Base-by-base conservation (phyloP, 1,139 yeast species). In the Magnusiomyces tetraspermus region DNA sequence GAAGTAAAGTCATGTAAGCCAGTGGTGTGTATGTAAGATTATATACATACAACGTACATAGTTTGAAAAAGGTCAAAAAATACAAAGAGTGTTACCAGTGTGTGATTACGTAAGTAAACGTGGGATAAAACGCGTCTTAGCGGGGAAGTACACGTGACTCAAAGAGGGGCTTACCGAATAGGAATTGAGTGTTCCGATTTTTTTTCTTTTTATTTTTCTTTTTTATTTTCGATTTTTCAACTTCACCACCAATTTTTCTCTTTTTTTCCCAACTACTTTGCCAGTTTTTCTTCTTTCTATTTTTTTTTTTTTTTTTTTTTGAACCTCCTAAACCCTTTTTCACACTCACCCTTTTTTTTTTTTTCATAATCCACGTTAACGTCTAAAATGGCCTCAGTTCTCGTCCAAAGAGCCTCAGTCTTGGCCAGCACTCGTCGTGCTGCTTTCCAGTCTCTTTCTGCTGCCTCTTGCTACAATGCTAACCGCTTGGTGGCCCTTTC, bases 311-410 rank as follows among this genome's bases (percentile, higher is more conserved):
- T 33, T 33, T 33, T 33, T 33, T 33, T 33, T 33, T 33, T 28
- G 11, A 28, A 28, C 31, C 48, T 30, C 48, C n/a, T 19, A 28
- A 26, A 23, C n/a, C 19, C 22, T 45, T 17, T 45, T 26, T 45
- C 36, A 15, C 15, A 8, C 11, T 28, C 10, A 6, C 31, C 6
- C 41, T 17, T 37, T 17, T 13, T 37, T n/a, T 11, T 11, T 40
- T 40, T 40, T 40, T 22, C 23, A 21, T 21, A 5, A 37, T 22
- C 43, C 38, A 21, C n/a, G 11, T 11, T 36, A 36, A 13, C 11
- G n/a, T n/a, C 24, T 36, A 52, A 44, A 53, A 59, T 59, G 61
- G 58, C 61, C 36, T 56, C 60, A 41, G 55, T 55, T 43, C 60
- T 60, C 50, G 55, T 58, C 36, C 55, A 58, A 51, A 41, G 59